phyloP scores from a whole-genome alignment of 345 rosid species.

The Angophora floribunda region DNA sequence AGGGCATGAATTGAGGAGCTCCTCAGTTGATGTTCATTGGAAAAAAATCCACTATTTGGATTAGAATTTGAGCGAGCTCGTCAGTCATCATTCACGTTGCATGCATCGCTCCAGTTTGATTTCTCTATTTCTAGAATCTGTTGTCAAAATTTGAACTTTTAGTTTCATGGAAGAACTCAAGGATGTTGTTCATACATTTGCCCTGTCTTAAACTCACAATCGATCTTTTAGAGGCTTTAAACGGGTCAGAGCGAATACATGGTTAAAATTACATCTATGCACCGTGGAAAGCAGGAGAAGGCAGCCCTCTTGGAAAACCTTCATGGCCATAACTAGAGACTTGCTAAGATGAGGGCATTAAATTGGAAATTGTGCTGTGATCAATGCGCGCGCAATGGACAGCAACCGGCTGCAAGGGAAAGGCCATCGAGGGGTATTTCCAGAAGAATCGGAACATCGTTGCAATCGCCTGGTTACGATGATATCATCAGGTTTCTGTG shows the following conservation, averaged over 20 bases:
- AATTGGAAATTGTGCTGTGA: background rate
- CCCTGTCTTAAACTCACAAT: background rate
- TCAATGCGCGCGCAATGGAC: background rate
- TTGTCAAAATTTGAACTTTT: background rate
- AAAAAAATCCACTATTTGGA: background rate
- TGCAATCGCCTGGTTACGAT: background rate
- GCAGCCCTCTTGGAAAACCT: background rate
- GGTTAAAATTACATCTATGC: background rate
- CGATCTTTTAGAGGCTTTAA: background rate
- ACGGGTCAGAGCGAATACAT: background rate
- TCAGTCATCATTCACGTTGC: background rate
- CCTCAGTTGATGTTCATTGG: background rate
- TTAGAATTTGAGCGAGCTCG: background rate
- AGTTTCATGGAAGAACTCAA: background rate
- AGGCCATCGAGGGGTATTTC: background rate
- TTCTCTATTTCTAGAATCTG: background rate
- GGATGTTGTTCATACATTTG: background rate
- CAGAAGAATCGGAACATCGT: background rate
- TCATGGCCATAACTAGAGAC: background rate
- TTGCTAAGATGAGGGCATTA: background rate
- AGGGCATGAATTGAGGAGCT: too few species aligned
- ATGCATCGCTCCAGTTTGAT: background rate
- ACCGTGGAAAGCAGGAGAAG: background rate
- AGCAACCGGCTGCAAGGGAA: background rate
- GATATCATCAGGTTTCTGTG: constrained; percentile 3